These are phyloP conservation scores for Coprinopsis sp. DNA, from an alignment of 768 basidiomycete species.

Conservation along the genomic window DNA sequence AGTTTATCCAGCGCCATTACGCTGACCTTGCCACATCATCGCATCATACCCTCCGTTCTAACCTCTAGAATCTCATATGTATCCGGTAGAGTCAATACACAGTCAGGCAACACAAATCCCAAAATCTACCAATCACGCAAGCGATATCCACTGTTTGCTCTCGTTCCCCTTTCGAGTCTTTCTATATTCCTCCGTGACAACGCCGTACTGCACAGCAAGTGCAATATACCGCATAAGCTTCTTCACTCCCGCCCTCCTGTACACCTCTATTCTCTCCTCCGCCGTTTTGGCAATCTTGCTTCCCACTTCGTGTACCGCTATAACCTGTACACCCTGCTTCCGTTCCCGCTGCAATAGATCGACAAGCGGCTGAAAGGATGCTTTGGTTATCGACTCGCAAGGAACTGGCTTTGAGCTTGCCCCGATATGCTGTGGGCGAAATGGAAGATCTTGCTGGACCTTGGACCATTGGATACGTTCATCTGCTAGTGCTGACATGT, in stretches of 20 bases:
- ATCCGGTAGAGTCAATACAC: not conserved
- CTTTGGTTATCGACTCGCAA: no score
- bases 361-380: no score
- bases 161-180: not conserved
- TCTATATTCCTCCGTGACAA: not conserved
- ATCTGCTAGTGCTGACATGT: not conserved
- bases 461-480: not conserved
- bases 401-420: not conserved
- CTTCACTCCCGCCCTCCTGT: not conserved
- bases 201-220: not conserved
- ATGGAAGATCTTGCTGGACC: not conserved
- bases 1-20: conserved; percentile 12
- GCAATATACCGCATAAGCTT: not conserved
- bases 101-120: not conserved
- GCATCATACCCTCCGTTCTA: not conserved
- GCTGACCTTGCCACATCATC: not conserved
- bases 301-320: not conserved
- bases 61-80: not conserved
- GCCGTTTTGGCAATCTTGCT: not conserved
- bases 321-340: not conserved
- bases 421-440: not conserved
- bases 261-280: not conserved
- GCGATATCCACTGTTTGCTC: no score
- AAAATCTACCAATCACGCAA: no score
- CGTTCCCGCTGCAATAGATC: not conserved